phyloP scores from a whole-genome alignment of 768 basidiomycete species.

The Pleurotus giganteus region DNA sequence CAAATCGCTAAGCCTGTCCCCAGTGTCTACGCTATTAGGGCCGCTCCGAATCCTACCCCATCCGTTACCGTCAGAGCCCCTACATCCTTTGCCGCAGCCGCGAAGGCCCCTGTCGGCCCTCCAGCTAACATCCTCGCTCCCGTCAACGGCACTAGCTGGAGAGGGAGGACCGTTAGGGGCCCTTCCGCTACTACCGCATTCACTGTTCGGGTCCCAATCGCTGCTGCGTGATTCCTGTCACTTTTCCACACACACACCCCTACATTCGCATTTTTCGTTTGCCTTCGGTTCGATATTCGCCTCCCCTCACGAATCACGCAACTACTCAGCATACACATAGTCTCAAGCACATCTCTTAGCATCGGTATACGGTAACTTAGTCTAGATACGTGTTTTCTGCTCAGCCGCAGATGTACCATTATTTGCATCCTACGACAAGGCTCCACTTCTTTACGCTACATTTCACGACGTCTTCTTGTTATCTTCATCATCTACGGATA shows the following conservation, averaged over 20 bases:
- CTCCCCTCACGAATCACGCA: slow-evolving; percentile 1
- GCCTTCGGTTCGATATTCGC: slow-evolving; percentile 6
- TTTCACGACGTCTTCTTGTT: background rate
- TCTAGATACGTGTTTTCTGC: slow-evolving; percentile 8
- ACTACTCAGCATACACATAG: background rate
- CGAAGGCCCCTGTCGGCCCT: slow-evolving; percentile 1
- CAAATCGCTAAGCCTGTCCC: background rate
- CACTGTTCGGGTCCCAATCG: slow-evolving; percentile 6
- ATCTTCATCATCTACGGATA: background rate
- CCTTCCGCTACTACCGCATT: background rate
- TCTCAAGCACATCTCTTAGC: background rate
- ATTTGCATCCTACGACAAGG: slow-evolving; percentile 7
- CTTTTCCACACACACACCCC: background rate
- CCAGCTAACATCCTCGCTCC: slow-evolving; percentile 7
- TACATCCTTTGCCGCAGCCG: slow-evolving; percentile 2
- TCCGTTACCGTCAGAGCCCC: background rate
- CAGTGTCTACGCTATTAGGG: background rate
- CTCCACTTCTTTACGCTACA: background rate
- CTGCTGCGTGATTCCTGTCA: background rate
- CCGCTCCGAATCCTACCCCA: background rate
- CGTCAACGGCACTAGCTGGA: slow-evolving; percentile 8
- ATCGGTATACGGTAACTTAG: slow-evolving; percentile 9
- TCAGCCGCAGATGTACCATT: slow-evolving; percentile 9
- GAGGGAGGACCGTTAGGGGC: slow-evolving; percentile 5
- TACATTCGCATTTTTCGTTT: background rate